Evolutionary conservation across 345 rosid genomes (phyloP), one percentile per base, ranked within the genome.

Genomic region (Conringia planisiliqua): DNA sequence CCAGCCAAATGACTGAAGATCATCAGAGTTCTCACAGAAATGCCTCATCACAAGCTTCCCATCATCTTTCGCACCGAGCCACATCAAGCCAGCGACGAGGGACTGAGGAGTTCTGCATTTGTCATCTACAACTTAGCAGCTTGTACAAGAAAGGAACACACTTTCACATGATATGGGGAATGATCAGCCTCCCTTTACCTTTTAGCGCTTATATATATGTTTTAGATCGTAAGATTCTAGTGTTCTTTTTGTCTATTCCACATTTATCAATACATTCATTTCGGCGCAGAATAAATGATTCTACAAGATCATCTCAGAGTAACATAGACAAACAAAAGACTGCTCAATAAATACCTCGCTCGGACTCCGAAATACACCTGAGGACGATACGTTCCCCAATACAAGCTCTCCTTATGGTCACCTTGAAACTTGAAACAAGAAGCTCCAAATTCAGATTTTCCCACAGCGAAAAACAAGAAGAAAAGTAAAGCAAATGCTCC

Each of bases 371-470:
- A 80, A 79, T 93, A 89, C 77, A 87, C 87, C 38, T 89, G 87
- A 82, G 98, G 93, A 18, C 96, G 87, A 70, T 89, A 94, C 1
- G 96, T 90, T 77, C 92, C 98, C 98, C 98, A 87, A 52, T 94
- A 87, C 73, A 91, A 86, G 84, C 90, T 84, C 80, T 91, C 89
- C 67, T 75, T 86, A 29, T 91, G 98, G 59, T 85, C 93, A 20
- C 96, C 96, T 84, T 87, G 90, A 83, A 91, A 94, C 97, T 93
- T 59, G 59, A 9, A 8, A 18, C 24, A 72, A 65, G 33, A 62
- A 57, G 30, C 17, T 66, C 33, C 30, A 64, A 47, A 30, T 42
- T 57, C 24, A 65, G 35, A 47, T 16, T 40, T 39, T 10, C 1
- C 43, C 10, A 56, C 13, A 13, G n/a, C 20, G 11, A 62, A 12